Percentiles rank a stretch among this genome's conserved stretches.
These are phyloP conservation scores for Tylopilus sp. DNA, from an alignment of 1,284 basidiomycete species.

Conservation along the genomic window DNA sequence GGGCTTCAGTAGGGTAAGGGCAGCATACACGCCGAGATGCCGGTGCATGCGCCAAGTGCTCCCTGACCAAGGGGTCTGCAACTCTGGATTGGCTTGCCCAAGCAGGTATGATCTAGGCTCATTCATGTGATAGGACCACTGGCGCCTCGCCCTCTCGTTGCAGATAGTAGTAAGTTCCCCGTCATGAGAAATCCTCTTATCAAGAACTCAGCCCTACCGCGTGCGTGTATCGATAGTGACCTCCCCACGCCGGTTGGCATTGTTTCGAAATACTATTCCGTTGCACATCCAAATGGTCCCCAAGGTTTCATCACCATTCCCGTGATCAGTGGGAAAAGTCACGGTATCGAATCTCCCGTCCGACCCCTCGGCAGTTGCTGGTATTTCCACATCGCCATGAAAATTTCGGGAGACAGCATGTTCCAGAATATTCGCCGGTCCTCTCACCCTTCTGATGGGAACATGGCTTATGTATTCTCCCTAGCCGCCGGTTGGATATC, in stretches of 20 bases:
- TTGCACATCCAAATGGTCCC: constrained; percentile 66
- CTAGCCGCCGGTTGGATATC: constrained; percentile 75
- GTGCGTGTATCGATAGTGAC: constrained; percentile 34
- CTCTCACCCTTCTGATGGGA: background rate
- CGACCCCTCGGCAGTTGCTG: constrained; percentile 89
- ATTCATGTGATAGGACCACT: background rate
- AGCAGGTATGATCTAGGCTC: constrained; percentile 42
- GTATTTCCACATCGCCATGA: constrained; percentile 84
- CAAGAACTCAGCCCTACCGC: constrained; percentile 67
- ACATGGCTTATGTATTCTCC: constrained; percentile 3
- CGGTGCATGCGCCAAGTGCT: constrained; percentile 63
- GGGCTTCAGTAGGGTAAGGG: constrained; percentile 37
- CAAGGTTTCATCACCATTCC: constrained; percentile 73
- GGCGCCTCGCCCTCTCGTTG: constrained; percentile 19
- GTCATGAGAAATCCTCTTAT: constrained; percentile 63
- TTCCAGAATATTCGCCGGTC: constrained; percentile 83
- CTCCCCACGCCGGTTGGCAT: background rate
- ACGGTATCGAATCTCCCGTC: constrained; percentile 85
- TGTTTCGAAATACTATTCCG: constrained; percentile 53
- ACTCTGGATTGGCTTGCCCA: constrained; percentile 92
- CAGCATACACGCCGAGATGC: constrained; percentile 90
- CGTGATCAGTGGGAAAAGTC: constrained; percentile 86
- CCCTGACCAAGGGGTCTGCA: constrained; percentile 81
- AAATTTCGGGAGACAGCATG: constrained; percentile 57
- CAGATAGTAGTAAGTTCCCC: constrained; percentile 48